phyloP scores from a whole-genome alignment of 371 early-diverging fungal species.

The Mortierella sp. region DNA sequence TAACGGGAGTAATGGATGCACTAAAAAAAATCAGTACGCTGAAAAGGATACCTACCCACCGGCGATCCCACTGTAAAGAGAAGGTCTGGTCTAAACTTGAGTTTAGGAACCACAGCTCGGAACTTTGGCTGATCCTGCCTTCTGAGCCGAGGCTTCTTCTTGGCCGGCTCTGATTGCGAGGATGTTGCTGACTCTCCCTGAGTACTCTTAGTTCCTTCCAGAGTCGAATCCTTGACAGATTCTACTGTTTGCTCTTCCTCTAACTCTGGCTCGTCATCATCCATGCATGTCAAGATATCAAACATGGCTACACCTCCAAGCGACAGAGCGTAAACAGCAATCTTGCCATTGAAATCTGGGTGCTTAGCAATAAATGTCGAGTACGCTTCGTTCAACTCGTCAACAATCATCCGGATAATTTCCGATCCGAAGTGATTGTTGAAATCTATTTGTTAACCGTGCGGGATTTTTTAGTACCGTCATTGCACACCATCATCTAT shows the following conservation, averaged over 20 bases:
- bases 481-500: background rate
- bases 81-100: slow-evolving; percentile 59
- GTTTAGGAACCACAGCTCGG: slow-evolving; percentile 34
- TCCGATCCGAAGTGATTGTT: slow-evolving; percentile 66
- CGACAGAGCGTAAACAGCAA: slow-evolving; percentile 71
- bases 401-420: slow-evolving; percentile 67
- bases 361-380: slow-evolving; percentile 58
- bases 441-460: slow-evolving; percentile 23
- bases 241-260: background rate
- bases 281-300: slow-evolving; percentile 66
- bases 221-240: background rate
- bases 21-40: background rate
- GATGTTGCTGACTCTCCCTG: background rate
- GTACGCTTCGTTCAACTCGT: slow-evolving; percentile 68
- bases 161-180: background rate
- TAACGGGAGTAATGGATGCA: no score
- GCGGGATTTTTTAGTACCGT: background rate
- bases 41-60: slow-evolving; percentile 49
- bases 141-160: slow-evolving; percentile 15
- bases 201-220: background rate
- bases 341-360: slow-evolving; percentile 72
- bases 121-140: slow-evolving; percentile 46
- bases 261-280: slow-evolving; percentile 57
- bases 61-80: slow-evolving; percentile 74
- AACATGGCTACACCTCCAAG: slow-evolving; percentile 77